phyloP scores from a whole-genome alignment of 208 protist genomes.

The Crithidia fasciculata region DNA sequence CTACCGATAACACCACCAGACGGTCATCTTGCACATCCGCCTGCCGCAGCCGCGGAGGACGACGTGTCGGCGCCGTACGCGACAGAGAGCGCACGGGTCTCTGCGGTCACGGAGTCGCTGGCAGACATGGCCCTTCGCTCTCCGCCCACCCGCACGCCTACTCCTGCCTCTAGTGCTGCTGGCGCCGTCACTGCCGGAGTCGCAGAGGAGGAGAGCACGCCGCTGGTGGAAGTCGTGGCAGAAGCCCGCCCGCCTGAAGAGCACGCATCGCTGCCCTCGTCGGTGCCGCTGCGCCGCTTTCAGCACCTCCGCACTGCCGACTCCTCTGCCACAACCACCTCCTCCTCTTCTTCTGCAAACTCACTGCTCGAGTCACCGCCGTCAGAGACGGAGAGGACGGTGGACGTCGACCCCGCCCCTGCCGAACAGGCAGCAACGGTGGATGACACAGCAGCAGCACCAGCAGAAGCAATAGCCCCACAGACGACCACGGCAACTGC shows the following conservation, averaged over 20 bases:
- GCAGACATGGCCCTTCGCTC: neutral
- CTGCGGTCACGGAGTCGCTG: constrained; percentile 23
- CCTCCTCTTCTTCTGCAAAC: neutral
- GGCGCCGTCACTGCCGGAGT: neutral
- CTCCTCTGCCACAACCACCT: neutral
- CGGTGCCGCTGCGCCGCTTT: neutral
- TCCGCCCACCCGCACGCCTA: neutral
- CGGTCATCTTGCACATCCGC: no score
- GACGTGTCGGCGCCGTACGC: constrained; percentile 5
- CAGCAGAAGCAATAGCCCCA: neutral
- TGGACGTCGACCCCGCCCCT: neutral
- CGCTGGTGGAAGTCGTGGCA: no score
- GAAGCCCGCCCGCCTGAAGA: neutral
- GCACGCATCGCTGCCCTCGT: neutral
- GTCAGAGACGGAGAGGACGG: constrained; percentile 1
- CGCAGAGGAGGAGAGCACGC: neutral
- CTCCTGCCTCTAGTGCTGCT: no score
- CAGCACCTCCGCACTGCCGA: neutral
- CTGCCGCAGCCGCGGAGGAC: neutral
- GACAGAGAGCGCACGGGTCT: constrained; percentile 18
- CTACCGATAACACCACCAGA: neutral
- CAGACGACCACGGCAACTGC: no score
- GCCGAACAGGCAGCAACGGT: neutral
- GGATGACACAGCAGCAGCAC: neutral
- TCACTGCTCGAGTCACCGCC: constrained; percentile 4